Base-by-base conservation (phyloP, 495 filamentous ascomycete genomes). In the Podospora pseudocomata region DNA sequence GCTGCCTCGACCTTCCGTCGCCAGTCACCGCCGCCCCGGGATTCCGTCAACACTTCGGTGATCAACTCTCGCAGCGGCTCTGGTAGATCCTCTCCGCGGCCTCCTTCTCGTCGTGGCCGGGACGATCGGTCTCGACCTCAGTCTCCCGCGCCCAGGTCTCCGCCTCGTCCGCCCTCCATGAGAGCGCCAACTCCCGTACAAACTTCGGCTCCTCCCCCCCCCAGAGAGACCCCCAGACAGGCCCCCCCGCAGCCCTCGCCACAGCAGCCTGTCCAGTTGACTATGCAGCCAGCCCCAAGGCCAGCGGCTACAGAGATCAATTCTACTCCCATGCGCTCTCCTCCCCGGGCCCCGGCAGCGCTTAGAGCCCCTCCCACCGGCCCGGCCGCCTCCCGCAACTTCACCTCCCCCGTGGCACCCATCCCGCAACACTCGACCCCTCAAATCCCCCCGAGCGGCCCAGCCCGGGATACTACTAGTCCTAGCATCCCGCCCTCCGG, bases 331-430 rank as follows among this genome's bases (percentile, higher is more conserved):
- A 49, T 71, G 53, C 78, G 66, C 59, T 83, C 82, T 39, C 82
- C 82, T 26, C 82, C 82, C 2, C 76, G 80, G 63, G 82, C 81
- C 1, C 82, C 82, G 19, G 82, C 82, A 1, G 82, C 82, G 5
- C 70, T 84, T 0, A 75, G 82, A 65, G 81, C 75, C 23, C 81
- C 80, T 6, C 82, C 82, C 6, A 84, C 78, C 0, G 82, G 82
- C 0, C 82, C 82, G 0, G 74, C 80, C 19, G 79, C 81, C 54
- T 71, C 73, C n/a, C 72, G 82, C 23, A 78, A 70, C 60, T 72
- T 77, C 55, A 71, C 79, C 7, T 65, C 78, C 26, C 79, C 81
- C 63, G 63, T 68, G 3, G 72, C 71, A 18, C 68, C 76, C 32
- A 73, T 67, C n/a, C 68, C 67, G 18, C 75, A 74, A 59, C 70